Conservation (phyloP, 495 filamentous ascomycete genomes). For the Tuber borchii region DNA sequence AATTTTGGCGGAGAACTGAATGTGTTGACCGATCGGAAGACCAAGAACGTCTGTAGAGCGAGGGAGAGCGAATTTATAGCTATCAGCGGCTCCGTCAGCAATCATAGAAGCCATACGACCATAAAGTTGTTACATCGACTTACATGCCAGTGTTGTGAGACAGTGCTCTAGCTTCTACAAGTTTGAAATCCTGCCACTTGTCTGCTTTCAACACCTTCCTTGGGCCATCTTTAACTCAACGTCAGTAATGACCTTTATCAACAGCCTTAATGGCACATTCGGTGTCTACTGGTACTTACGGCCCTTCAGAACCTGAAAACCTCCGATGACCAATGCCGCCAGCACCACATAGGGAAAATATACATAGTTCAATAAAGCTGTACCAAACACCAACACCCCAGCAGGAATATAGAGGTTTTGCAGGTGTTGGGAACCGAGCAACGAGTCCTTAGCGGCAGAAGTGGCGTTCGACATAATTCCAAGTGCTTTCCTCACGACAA, state of each 20-base stretch:
- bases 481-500: neutral
- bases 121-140: slow-evolving; percentile 25
- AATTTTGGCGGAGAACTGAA: slow-evolving; percentile 79
- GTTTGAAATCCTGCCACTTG: slow-evolving; percentile 77
- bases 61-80: slow-evolving; percentile 85
- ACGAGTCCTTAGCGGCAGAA: neutral
- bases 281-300: slow-evolving; percentile 47
- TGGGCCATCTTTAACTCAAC: slow-evolving; percentile 47
- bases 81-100: slow-evolving; percentile 33
- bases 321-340: slow-evolving; percentile 54
- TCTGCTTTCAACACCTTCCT: slow-evolving; percentile 78
- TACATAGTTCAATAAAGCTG: slow-evolving; percentile 67
- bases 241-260: slow-evolving; percentile 28
- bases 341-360: slow-evolving; percentile 66
- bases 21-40: slow-evolving; percentile 94
- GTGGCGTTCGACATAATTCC: neutral
- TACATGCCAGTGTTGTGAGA: slow-evolving; percentile 96
- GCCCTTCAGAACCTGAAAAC: slow-evolving; percentile 57
- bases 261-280: slow-evolving; percentile 3
- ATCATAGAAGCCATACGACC: neutral
- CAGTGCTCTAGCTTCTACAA: slow-evolving; percentile 83
- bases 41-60: slow-evolving; percentile 70
- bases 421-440: slow-evolving; percentile 41
- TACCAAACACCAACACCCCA: slow-evolving; percentile 69
- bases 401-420: slow-evolving; percentile 78